Conservation (phyloP, 495 filamentous ascomycete genomes). For the Lophiostoma macrostomum region DNA sequence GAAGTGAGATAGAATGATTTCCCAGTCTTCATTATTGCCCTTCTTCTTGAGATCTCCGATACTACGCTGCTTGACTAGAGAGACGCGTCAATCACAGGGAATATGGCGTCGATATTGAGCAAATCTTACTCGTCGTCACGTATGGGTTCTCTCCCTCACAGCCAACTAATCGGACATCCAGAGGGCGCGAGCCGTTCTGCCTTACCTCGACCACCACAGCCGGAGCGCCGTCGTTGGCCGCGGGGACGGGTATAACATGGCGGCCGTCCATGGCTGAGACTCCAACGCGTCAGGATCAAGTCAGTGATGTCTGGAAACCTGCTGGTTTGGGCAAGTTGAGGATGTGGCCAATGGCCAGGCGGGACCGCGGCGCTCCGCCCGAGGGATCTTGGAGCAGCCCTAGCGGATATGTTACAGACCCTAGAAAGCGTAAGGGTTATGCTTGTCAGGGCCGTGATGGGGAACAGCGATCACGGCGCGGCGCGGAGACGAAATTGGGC, state of each 20-base stretch:
- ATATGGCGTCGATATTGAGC: constrained; percentile 15
- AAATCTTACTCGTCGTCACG: constrained; percentile 29
- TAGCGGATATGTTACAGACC: constrained; percentile 21
- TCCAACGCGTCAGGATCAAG: constrained; percentile 19
- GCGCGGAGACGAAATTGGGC: constrained; percentile 17
- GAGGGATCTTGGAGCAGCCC: constrained; percentile 20
- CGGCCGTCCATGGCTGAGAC: constrained; percentile 6
- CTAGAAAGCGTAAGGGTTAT: constrained; percentile 14
- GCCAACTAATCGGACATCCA: constrained; percentile 28
- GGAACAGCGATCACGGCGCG: neutral
- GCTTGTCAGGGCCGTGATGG: constrained; percentile 6
- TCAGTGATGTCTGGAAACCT: constrained; percentile 2
- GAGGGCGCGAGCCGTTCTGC: constrained; percentile 21
- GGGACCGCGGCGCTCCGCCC: neutral
- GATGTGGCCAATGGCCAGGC: neutral
- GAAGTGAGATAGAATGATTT: constrained; percentile 44
- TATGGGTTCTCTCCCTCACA: constrained; percentile 29
- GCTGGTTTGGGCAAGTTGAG: constrained; percentile 18
- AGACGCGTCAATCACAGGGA: constrained; percentile 9
- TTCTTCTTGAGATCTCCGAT: constrained; percentile 24
- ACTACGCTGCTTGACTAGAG: constrained; percentile 26
- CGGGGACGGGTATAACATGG: constrained; percentile 24
- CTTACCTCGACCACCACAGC: constrained; percentile 27
- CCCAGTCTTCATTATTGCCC: constrained; percentile 58
- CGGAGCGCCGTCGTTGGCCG: constrained; percentile 11